Conservation (phyloP, 2,329 filamentous ascomycete genomes). For the Rutstroemia sydowiana region DNA sequence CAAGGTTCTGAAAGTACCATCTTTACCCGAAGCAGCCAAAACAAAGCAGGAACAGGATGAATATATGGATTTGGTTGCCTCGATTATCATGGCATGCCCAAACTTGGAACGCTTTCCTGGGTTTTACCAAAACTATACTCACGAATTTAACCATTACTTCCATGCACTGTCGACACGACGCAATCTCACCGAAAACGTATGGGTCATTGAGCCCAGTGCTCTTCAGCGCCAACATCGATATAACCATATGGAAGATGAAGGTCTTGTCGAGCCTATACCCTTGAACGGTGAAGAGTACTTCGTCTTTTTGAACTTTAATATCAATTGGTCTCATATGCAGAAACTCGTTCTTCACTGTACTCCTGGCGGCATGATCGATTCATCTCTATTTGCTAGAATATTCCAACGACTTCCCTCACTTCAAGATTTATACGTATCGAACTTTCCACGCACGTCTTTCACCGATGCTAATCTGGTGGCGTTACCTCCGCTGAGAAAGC, state of each 20-base stretch:
- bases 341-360: slow-evolving; percentile 53
- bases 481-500: slow-evolving; percentile 46
- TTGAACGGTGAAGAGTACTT: slow-evolving; percentile 36
- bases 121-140: slow-evolving; percentile 46
- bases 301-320: slow-evolving; percentile 44
- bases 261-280: slow-evolving; percentile 29
- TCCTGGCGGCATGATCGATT: slow-evolving; percentile 46
- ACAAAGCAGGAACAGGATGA: slow-evolving; percentile 34
- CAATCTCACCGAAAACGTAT: slow-evolving; percentile 50
- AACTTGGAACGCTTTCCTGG: slow-evolving; percentile 54
- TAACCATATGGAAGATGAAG: slow-evolving; percentile 20
- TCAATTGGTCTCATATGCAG: slow-evolving; percentile 47
- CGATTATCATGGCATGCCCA: slow-evolving; percentile 57
- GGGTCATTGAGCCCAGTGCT: slow-evolving; percentile 39
- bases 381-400: slow-evolving; percentile 44
- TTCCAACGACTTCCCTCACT: slow-evolving; percentile 46
- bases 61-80: slow-evolving; percentile 52
- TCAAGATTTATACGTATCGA: slow-evolving; percentile 51
- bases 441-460: slow-evolving; percentile 48
- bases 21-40: slow-evolving; percentile 34
- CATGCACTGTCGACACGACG: slow-evolving; percentile 52
- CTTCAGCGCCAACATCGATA: slow-evolving; percentile 32
- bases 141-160: slow-evolving; percentile 48
- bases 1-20: slow-evolving; percentile 49
- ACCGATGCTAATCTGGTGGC: slow-evolving; percentile 47